Conservation (phyloP, 2,329 filamentous ascomycete species). For the Coniochaeta hoffmannii region DNA sequence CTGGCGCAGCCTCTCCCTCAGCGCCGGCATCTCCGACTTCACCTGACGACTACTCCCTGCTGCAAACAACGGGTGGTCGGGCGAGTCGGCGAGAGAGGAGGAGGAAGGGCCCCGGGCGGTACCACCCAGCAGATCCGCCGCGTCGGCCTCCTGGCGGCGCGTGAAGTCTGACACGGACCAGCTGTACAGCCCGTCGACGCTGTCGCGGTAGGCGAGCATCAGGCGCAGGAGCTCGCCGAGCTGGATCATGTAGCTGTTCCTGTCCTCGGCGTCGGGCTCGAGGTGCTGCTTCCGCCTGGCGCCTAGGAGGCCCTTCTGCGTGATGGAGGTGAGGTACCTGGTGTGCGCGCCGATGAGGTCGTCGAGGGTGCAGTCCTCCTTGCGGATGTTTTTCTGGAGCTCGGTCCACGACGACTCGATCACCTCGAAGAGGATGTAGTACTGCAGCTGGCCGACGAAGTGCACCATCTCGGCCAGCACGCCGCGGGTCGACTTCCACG, state of each 20-base stretch:
- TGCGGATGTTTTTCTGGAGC: slow-evolving; percentile 72
- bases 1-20: slow-evolving; percentile 65
- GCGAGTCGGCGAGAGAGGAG: too few species aligned
- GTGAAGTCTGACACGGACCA: slow-evolving; percentile 95
- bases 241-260: slow-evolving; percentile 77
- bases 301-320: slow-evolving; percentile 88
- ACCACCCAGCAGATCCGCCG: slow-evolving; percentile 59
- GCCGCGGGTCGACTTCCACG: slow-evolving; percentile 88
- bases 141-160: slow-evolving; percentile 74
- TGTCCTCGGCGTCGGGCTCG: slow-evolving; percentile 49
- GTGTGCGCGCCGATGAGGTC: slow-evolving; percentile 90
- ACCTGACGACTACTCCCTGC: slow-evolving; percentile 49
- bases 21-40: slow-evolving; percentile 59
- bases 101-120: slow-evolving; percentile 29
- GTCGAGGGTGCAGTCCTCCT: slow-evolving; percentile 85
- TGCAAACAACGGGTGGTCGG: slow-evolving; percentile 16
- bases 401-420: slow-evolving; percentile 95
- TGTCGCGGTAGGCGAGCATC: slow-evolving; percentile 91
- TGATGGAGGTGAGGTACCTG: slow-evolving; percentile 86
- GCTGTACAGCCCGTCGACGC: slow-evolving; percentile 87
- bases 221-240: slow-evolving; percentile 86
- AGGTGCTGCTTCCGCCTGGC: slow-evolving; percentile 45
- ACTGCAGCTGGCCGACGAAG: slow-evolving; percentile 93
- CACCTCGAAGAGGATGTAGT: slow-evolving; percentile 98
- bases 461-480: slow-evolving; percentile 97